Evolutionary conservation across 495 filamentous ascomycete genomes (phyloP).

Genomic region (Daldinia concentrica): DNA sequence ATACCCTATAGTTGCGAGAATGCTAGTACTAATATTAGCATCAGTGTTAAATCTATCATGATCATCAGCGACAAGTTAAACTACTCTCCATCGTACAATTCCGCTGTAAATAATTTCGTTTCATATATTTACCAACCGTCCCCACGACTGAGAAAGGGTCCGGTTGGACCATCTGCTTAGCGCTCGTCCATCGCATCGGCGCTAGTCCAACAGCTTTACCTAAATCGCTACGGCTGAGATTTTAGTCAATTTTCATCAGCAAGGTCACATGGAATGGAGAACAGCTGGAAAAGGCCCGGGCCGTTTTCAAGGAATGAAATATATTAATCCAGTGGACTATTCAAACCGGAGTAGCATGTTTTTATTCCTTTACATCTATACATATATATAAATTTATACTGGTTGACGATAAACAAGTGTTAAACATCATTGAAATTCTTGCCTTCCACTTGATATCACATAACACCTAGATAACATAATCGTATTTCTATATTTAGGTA

Average conservation of each 20-base stretch:
- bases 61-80: background rate
- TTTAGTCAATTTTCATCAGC: background rate
- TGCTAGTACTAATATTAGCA: background rate
- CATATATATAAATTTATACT: no score
- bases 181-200: background rate
- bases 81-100: background rate
- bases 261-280: background rate
- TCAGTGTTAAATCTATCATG: slow-evolving; percentile 3
- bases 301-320: no score
- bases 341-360: no score
- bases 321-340: no score
- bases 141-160: background rate
- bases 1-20: background rate
- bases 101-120: background rate
- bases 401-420: no score
- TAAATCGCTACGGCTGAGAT: background rate
- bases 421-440: no score
- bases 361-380: no score
- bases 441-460: no score
- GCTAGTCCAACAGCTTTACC: background rate
- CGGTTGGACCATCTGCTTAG: background rate
- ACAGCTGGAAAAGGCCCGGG: no score
- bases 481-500: background rate
- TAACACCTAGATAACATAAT: background rate
- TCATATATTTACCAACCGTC: background rate